Conservation (phyloP, 345 rosid genomes). For the Dipteronia dyeriana region DNA sequence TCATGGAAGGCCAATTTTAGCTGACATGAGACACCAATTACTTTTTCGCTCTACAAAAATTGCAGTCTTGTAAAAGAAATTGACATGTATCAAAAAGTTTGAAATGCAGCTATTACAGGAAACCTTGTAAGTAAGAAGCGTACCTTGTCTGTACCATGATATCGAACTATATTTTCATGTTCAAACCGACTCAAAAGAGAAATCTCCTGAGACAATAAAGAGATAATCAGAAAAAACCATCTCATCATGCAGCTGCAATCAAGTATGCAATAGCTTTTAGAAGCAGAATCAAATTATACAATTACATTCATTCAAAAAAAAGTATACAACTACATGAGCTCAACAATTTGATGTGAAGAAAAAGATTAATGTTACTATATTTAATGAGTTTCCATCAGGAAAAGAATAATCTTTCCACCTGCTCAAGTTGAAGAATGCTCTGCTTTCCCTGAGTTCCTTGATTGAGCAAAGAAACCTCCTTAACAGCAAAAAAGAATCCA, state of each 20-base stretch:
- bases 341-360: neutral
- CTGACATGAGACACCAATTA: neutral
- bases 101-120: neutral
- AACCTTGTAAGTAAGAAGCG: conserved; percentile 6
- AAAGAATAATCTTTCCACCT: conserved; percentile 39
- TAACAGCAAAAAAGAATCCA: conserved; percentile 87
- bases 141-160: conserved; percentile 82
- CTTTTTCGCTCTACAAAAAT: neutral
- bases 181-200: conserved; percentile 74
- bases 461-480: conserved; percentile 85
- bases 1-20: neutral
- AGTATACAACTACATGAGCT: too few relatives aligned
- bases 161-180: conserved; percentile 81
- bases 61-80: neutral
- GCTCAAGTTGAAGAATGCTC: conserved; percentile 76
- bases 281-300: neutral
- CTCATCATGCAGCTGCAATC: neutral
- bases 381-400: neutral
- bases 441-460: conserved; percentile 75
- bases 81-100: neutral
- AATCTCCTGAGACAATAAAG: conserved; percentile 65
- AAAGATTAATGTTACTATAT: neutral
- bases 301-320: too few relatives aligned
- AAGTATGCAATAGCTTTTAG: neutral
- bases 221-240: conserved; percentile 1